Conservation (phyloP, 2,329 filamentous ascomycete species). For the Calonectria crousiana region DNA sequence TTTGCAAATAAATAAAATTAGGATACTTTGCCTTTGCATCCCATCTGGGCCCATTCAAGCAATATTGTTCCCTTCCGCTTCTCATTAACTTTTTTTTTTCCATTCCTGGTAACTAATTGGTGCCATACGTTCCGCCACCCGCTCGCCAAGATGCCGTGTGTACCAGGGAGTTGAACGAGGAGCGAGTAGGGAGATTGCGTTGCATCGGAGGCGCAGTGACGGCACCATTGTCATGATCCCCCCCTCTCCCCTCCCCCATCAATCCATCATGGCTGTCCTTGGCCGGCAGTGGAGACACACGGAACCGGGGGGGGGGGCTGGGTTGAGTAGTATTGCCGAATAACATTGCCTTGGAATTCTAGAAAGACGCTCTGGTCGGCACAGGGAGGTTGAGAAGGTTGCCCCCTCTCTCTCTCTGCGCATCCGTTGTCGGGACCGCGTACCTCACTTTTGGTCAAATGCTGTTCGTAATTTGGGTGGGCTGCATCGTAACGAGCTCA, state of each 20-base stretch:
- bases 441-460: neutral
- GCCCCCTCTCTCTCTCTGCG: neutral
- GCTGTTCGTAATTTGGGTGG: neutral
- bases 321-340: neutral
- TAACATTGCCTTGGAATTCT: neutral
- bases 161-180: neutral
- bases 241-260: neutral
- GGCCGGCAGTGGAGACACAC: neutral
- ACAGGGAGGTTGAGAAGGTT: neutral
- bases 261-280: constrained; percentile 18
- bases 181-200: constrained; percentile 38
- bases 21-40: neutral
- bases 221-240: constrained; percentile 24
- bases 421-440: neutral
- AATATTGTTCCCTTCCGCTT: neutral
- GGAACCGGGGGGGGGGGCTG: neutral
- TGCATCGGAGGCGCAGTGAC: constrained; percentile 39
- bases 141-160: constrained; percentile 11
- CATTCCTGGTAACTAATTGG: neutral
- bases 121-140: constrained; percentile 2
- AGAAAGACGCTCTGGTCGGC: neutral
- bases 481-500: neutral
- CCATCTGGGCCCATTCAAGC: neutral
- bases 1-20: neutral
- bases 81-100: neutral